phyloP scores from a whole-genome alignment of 257 asterid species.

The Penstemon newberryi region DNA sequence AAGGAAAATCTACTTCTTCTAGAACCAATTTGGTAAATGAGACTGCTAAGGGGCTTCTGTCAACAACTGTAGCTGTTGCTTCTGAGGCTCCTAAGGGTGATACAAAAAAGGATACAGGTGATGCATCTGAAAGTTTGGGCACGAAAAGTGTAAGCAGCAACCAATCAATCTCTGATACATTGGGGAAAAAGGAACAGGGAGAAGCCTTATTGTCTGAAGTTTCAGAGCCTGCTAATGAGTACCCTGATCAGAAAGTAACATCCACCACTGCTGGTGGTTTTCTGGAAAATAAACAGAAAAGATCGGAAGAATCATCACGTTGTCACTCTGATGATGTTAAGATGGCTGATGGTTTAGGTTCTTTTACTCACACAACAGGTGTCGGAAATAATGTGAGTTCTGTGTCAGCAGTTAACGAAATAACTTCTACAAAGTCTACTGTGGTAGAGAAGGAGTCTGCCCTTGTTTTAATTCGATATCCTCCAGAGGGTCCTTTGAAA shows the following conservation, averaged over 20 bases:
- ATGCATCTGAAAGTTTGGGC: conserved; percentile 30
- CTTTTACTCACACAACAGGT: too few relatives aligned
- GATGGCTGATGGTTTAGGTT: conserved; percentile 13
- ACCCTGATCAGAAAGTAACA: conserved; percentile 34
- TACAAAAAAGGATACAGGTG: conserved; percentile 18
- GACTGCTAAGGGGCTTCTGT: conserved; percentile 28
- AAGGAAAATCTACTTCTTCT: conserved; percentile 30
- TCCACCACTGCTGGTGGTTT: conserved; percentile 25
- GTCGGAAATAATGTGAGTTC: conserved; percentile 16
- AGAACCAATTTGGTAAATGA: conserved; percentile 33
- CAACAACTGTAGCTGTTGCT: conserved; percentile 31
- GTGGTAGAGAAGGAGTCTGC: conserved; percentile 32
- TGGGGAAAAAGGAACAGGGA: conserved; percentile 34
- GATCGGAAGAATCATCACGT: too few relatives aligned
- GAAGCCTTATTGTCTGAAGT: conserved; percentile 33
- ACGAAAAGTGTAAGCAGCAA: conserved; percentile 26
- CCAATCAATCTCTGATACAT: conserved; percentile 33
- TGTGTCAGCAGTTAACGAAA: conserved; percentile 34
- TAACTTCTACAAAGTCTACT: conserved; percentile 29
- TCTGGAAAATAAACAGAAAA: too few relatives aligned
- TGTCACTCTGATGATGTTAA: conserved; percentile 21
- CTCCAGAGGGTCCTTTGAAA: conserved; percentile 39
- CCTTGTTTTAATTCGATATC: conserved; percentile 32
- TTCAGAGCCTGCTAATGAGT: conserved; percentile 32
- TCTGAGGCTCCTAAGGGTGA: conserved; percentile 35